Base-by-base conservation (phyloP, 1,284 basidiomycete species). In the Ustilago sp. region DNA sequence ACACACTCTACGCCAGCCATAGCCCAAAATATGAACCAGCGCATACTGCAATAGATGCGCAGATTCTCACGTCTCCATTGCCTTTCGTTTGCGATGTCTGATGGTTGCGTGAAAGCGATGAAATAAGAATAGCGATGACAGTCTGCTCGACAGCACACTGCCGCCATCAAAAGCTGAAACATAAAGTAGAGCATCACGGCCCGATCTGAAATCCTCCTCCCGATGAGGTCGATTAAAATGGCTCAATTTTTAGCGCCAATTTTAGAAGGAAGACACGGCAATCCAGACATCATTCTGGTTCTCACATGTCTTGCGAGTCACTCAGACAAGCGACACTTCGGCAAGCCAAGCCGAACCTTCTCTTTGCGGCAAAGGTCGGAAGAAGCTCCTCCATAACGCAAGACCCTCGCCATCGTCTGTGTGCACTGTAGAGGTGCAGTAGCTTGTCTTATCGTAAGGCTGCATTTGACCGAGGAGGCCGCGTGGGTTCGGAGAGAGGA, bases 1-100 rank as follows among this genome's bases (percentile, higher is more conserved):
- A 56, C 51, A 53, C 55, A 45, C 56, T 54, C 28, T 28, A n/a
- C 55, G 28, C 55, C 13, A 59, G 59, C 64, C 23, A 28, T 28
- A 36, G 32, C 45, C 43, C 59, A 50, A 61, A 61, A 64, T 62
- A 63, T 50, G 31, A 58, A 57, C 45, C 31, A 15, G 54, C 61
- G 61, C 53, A 60, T 19, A 35, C n/a, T 19, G 9, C 5, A 56
- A 34, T 23, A 8, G 60, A 32, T 56, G 60, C 59, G 55, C 41
- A 41, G 66, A 39, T 60, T 68, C n/a, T 59, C 45, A 59, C 66
- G 60, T 43, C 58, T 31, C 43, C 32, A 35, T 31, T 41, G 2
- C 34, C 12, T 3, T n/a, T 9, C 38, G n/a, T 48, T 4, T 59
- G 39, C 31, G 7, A 15, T 28, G 8, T 39, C 35, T 41, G 48